Evolutionary conservation across 257 asterid species (phyloP).

Genomic region (Penstemon davidsonii): DNA sequence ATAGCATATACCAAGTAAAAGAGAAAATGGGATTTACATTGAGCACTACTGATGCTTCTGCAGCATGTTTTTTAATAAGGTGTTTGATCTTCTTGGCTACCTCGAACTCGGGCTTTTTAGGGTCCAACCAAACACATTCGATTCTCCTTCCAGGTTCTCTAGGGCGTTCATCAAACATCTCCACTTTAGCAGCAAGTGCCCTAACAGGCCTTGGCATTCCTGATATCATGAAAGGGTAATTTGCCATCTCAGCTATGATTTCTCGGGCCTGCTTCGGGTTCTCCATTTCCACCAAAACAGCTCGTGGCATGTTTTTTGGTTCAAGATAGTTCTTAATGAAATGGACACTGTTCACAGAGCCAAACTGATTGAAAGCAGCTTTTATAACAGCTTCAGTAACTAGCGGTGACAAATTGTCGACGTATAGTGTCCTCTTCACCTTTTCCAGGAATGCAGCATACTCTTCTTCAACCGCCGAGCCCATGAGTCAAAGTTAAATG

Average conservation of each 20-base stretch:
- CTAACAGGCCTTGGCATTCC: conserved; percentile 97
- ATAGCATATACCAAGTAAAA: conserved; percentile 1
- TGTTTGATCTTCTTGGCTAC: conserved; percentile 51
- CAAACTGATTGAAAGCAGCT: conserved; percentile 78
- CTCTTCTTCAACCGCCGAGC: conserved; percentile 36
- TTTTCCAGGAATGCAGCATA: conserved; percentile 63
- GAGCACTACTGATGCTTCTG: conserved; percentile 56
- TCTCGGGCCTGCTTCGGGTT: conserved; percentile 46
- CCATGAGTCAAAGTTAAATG: conserved; percentile 32
- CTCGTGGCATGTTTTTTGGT: conserved; percentile 41
- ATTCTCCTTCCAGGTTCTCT: conserved; percentile 61
- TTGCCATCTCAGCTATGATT: conserved; percentile 38
- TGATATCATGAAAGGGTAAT: conserved; percentile 59
- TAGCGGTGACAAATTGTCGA: conserved; percentile 63
- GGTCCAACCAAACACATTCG: conserved; percentile 58
- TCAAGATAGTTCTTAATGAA: conserved; percentile 57
- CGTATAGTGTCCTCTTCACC: conserved; percentile 58
- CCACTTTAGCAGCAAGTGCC: conserved; percentile 48
- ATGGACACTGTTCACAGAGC: conserved; percentile 51
- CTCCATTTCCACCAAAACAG: conserved; percentile 84
- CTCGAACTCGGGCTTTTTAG: conserved; percentile 56
- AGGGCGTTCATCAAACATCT: conserved; percentile 83
- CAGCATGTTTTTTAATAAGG: conserved; percentile 47
- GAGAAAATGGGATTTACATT: conserved; percentile 36
- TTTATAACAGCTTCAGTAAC: conserved; percentile 56